Evolutionary conservation across 1,139 yeast species (phyloP).

Genomic region (Entelexis sorbosivorans): DNA sequence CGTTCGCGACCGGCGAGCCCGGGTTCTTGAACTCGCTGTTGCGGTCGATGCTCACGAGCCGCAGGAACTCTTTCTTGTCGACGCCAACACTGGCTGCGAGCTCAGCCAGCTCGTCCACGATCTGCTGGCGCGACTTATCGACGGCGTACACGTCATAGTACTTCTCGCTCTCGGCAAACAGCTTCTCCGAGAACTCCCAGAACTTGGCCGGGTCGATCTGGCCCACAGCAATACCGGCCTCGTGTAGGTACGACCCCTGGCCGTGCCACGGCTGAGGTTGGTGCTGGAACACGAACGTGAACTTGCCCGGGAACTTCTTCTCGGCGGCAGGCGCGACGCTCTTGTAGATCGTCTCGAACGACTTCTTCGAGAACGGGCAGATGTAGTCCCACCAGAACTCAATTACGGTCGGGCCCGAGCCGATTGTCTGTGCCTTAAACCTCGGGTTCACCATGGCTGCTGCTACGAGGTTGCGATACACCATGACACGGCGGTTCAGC

Average conservation of each 20-base stretch:
- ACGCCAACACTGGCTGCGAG: constrained; percentile 38
- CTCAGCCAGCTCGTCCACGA: constrained; percentile 45
- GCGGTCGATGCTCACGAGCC: constrained; percentile 24
- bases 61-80: constrained; percentile 26
- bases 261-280: constrained; percentile 25
- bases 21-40: constrained; percentile 36
- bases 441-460: constrained; percentile 28
- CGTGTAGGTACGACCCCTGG: constrained; percentile 41
- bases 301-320: constrained; percentile 39
- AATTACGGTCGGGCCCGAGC: constrained; percentile 28
- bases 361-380: constrained; percentile 62
- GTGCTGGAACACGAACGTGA: constrained; percentile 35
- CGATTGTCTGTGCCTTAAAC: constrained; percentile 27
- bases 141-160: constrained; percentile 56
- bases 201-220: constrained; percentile 47
- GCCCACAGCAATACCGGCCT: constrained; percentile 61
- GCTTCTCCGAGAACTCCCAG: constrained; percentile 49
- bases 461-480: not conserved
- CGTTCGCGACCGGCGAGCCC: constrained; percentile 51
- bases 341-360: constrained; percentile 46
- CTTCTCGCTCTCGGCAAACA: constrained; percentile 36
- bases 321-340: constrained; percentile 47
- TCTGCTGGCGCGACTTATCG: constrained; percentile 45
- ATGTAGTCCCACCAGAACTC: constrained; percentile 65
- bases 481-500: not conserved